phyloP scores from a whole-genome alignment of 371 early-diverging fungal genomes.

The Polyrhizophydium stewartii region DNA sequence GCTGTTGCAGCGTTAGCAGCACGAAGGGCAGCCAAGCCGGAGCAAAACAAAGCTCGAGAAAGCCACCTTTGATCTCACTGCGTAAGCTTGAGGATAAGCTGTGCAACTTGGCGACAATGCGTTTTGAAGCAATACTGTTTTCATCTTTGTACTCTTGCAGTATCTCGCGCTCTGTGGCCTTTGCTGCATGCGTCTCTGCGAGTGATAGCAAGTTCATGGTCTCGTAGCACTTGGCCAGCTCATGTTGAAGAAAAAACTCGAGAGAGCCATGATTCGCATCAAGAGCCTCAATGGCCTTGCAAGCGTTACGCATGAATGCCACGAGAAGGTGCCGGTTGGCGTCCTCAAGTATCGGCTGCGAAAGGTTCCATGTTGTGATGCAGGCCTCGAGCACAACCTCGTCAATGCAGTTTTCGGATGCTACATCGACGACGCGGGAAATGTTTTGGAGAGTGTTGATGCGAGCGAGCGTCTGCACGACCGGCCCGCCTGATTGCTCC shows the following conservation, averaged over 20 bases:
- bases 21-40: too few relatives aligned
- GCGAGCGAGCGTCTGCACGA: background rate
- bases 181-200: background rate
- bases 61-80: background rate
- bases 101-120: background rate
- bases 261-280: background rate
- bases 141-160: background rate
- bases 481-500: background rate
- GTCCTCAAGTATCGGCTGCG: background rate
- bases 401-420: background rate
- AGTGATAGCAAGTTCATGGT: background rate
- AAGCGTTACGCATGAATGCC: background rate
- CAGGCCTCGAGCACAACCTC: background rate
- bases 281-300: background rate
- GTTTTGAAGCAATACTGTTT: background rate
- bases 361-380: background rate
- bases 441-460: background rate
- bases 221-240: background rate
- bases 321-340: background rate
- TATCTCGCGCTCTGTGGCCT: background rate
- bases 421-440: background rate
- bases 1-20: too few relatives aligned
- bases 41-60: too few relatives aligned
- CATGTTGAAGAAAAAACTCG: background rate
- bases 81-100: background rate